Evolutionary conservation across 306 rosid species (phyloP), one percentile per base, ranked within the genome.

Genomic region (Castanea crenata): DNA sequence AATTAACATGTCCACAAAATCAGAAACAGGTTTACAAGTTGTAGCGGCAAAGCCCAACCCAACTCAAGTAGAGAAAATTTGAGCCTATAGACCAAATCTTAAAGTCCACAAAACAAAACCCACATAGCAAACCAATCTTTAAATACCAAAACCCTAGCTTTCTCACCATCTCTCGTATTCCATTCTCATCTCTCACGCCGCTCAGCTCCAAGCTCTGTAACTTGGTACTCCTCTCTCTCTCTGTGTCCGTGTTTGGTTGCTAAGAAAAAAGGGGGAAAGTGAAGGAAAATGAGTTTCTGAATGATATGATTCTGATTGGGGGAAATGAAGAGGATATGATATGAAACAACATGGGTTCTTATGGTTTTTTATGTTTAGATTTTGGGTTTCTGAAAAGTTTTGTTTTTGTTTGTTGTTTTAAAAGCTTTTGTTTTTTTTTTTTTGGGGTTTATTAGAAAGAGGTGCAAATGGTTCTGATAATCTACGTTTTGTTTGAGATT

Each of bases 101-200:
- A 4, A 2, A 15, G 34, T 14, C 67, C 25, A 70, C 16, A 49
- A 49, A 49, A 49, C 15, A 49, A 49, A 12, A 49, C 54, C 54
- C 54, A 49, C 14, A 12, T 49, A 49, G 16, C 4, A 71, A 56
- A 70, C 5, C 13, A 19, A 20, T 13, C 46, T 19, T 46, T 49
- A 34, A 78, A 72, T 71, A 14, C 7, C 72, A 20, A 71, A 79
- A 79, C 82, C 82, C 82, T 79, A 79, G 70, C 73, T 27, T 46
- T 55, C 38, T 0, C 0, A 0, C n/a, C 2, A 18, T 25, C 34
- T 23, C 34, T 61, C 16, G 1, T 23, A 1, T 25, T 61, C 18
- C 18, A 23, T 61, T 5, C 67, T 8, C 49, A 27, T 55, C 67
- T 73, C 74, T 63, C 57, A 32, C 49, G 58, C 57, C 74, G 78